Evolutionary conservation across 768 basidiomycete genomes (phyloP).

Genomic region (Tricholoma sp.): DNA sequence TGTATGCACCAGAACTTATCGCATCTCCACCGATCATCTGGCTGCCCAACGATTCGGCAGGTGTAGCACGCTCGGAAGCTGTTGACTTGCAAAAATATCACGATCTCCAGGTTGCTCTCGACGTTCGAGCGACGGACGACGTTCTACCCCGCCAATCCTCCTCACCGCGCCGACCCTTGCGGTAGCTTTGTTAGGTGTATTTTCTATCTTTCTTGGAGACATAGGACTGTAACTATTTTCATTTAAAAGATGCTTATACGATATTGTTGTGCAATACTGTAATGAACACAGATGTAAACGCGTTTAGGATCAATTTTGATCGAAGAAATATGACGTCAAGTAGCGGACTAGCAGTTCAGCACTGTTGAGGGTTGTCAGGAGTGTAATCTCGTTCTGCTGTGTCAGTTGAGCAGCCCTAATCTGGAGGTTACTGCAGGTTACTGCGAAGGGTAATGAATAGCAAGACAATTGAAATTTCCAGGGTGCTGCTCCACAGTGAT

Average conservation of each 20-base stretch:
- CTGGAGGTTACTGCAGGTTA: no score
- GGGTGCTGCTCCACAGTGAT: neutral
- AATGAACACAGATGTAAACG: neutral
- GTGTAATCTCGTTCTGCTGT: neutral
- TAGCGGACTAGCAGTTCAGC: no score
- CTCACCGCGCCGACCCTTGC: constrained; percentile 22
- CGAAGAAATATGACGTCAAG: neutral
- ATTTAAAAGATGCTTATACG: neutral
- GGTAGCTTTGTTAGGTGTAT: constrained; percentile 15
- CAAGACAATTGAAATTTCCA: neutral
- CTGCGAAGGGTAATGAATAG: no score
- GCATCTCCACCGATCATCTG: constrained; percentile 78
- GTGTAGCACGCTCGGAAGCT: constrained; percentile 71
- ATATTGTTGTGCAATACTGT: constrained; percentile 3
- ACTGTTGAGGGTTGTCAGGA: neutral
- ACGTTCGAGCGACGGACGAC: constrained; percentile 57
- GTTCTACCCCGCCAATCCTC: constrained; percentile 31
- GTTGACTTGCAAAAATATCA: constrained; percentile 74
- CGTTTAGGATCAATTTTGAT: neutral
- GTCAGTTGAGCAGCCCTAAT: neutral
- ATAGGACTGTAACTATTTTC: constrained; percentile 3
- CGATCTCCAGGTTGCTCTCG: constrained; percentile 62
- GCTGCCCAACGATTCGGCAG: constrained; percentile 76
- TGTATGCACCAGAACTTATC: constrained; percentile 80
- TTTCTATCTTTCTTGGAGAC: constrained; percentile 8